Conservation (phyloP, 1,284 basidiomycete species). For the Meira nashicola region DNA sequence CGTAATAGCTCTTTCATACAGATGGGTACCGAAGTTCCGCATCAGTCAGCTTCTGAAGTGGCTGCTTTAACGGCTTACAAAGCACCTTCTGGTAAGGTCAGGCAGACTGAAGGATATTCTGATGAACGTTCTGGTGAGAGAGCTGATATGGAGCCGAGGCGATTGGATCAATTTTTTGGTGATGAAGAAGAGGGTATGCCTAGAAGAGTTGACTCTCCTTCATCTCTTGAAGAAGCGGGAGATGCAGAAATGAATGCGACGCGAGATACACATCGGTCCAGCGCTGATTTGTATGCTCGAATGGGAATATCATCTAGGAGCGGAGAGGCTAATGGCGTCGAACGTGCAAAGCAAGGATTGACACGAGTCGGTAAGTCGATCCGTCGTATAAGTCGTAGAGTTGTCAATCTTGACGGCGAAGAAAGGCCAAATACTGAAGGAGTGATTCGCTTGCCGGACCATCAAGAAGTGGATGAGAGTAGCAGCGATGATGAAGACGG, state of each 20-base stretch:
- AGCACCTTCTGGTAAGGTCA: too few species aligned
- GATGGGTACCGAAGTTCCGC: too few species aligned
- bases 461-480: slow-evolving; percentile 18
- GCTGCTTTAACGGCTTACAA: too few species aligned
- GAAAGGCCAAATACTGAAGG: slow-evolving; percentile 9
- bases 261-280: neutral
- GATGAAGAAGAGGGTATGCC: neutral
- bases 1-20: too few species aligned
- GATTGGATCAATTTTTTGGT: neutral
- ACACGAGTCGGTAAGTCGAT: slow-evolving; percentile 53
- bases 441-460: slow-evolving; percentile 27
- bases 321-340: slow-evolving; percentile 6
- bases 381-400: slow-evolving; percentile 69
- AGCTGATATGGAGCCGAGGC: neutral
- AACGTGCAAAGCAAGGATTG: slow-evolving; percentile 26
- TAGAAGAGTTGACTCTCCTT: neutral
- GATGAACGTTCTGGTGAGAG: too few species aligned
- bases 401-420: slow-evolving; percentile 67
- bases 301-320: neutral
- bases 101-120: too few species aligned
- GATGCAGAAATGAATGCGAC: neutral
- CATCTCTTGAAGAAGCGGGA: slow-evolving; percentile 3
- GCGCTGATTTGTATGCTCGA: slow-evolving; percentile 6
- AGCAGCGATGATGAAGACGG: slow-evolving; percentile 20
- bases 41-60: too few species aligned